Base-by-base conservation (phyloP, 1,284 basidiomycete species). In the Apiotrichum gracile region DNA sequence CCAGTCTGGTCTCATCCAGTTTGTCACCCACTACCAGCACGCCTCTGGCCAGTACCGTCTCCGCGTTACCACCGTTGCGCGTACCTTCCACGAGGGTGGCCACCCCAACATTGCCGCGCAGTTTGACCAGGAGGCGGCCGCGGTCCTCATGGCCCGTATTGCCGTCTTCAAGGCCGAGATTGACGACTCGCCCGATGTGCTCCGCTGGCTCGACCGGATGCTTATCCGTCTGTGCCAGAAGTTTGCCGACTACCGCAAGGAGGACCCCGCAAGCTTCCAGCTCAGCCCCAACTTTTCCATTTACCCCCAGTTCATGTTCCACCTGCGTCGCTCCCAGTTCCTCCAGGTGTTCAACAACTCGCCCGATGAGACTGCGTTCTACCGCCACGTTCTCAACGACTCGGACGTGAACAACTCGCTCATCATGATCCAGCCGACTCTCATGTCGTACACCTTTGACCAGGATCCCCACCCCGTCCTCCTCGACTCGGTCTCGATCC, bases 301-400 rank as follows among this genome's bases (percentile, higher is more conserved):
- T 68, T 99, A 99, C 76, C 96, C 96, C 31, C 96, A 99, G 75
- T 99, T 99, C 80, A 99, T 98, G 96, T 98, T 98, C 86, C 96
- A 99, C 77, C 77, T 99, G 57, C 83, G 96, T 54, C 80, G 96
- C 71, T 91, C 88, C 79, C 94, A 98, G 78, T 98, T 99, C 81
- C 80, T 99, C 74, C 96, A 99, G 77, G 94, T 98, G 52, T 98
- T 98, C 78, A 98, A 98, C 79, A 99, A 97, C 80, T 96, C 91
- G 79, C 94, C 94, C 7, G 94, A 99, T 73, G 94, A 99, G 80
- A 97, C 93, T 25, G 96, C 94, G 17, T 98, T 96, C 81, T 97
- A 97, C 78, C 82, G 93, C 61, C 96, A 97, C 74, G 85, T 97
- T 41, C 79, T 98, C 51, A 94, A 97, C 76, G 88, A 93, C 68